These are phyloP conservation scores for Sanghuangporus sanghuang DNA, from an alignment of 1,284 basidiomycete species.

Conservation along the genomic window DNA sequence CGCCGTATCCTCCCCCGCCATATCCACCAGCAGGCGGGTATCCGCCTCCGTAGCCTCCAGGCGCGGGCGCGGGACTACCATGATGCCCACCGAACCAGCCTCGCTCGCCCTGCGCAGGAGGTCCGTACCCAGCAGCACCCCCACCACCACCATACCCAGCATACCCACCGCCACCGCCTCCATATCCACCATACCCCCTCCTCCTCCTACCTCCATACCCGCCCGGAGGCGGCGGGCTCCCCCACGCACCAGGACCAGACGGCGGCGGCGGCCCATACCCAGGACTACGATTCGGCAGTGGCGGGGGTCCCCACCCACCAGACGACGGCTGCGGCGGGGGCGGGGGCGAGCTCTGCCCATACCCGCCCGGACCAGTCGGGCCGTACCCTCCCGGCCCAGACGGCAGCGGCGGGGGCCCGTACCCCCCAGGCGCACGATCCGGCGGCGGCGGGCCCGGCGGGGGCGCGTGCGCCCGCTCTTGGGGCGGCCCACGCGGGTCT, in stretches of 20 bases:
- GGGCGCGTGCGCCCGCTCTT: conserved; percentile 34
- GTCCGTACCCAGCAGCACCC: conserved; percentile 2
- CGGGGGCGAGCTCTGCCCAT: too few species aligned
- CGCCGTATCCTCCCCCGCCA: background rate
- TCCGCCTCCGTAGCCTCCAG: conserved; percentile 17
- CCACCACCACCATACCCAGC: conserved; percentile 10
- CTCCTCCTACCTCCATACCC: conserved; percentile 8
- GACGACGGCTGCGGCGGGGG: too few species aligned
- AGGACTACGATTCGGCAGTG: too few species aligned
- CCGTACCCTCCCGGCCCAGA: background rate
- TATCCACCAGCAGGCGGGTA: conserved; percentile 20
- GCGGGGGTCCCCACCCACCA: too few species aligned
- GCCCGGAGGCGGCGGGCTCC: background rate
- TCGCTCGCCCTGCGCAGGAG: conserved; percentile 4
- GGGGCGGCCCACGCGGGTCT: conserved; percentile 52
- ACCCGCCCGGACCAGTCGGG: background rate
- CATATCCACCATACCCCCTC: background rate
- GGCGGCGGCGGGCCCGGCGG: conserved; percentile 37
- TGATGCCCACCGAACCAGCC: conserved; percentile 29
- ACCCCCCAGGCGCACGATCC: conserved; percentile 1
- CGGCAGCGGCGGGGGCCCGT: background rate
- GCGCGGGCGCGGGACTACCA: background rate
- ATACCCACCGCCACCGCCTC: conserved; percentile 19
- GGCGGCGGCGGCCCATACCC: background rate
- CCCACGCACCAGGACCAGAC: background rate